Base-by-base conservation (phyloP, 1,139 yeast species). In the Geotrichum aggregatum region DNA sequence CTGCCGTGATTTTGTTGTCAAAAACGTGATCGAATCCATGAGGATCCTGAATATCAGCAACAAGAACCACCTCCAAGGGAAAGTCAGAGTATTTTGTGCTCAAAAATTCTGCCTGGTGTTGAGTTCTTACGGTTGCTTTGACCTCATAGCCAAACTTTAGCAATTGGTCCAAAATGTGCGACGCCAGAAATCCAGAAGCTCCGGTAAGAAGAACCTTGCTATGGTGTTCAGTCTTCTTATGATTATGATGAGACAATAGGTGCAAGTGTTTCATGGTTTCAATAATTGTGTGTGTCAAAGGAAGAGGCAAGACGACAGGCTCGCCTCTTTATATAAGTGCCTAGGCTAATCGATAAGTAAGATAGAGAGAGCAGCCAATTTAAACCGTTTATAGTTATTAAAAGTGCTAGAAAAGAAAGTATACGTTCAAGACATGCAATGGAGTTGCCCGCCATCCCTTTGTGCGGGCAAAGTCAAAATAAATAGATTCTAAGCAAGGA, bases 131-230 rank as follows among this genome's bases (percentile, higher is more conserved):
- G 2, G 83, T 73, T 11, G 84, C 85, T 24, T 80, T 67, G n/a
- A 82, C 84, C 1, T 63, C 63, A 64, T 76, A 79, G 24, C 74
- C 76, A 46, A 61, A 58, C 48, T 62, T 58, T 18, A 68, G 59
- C 30, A 69, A 65, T 26, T 55, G 60, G 34, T 66, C 54, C 33
- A 72, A 69, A 18, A 77, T 70, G 59, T 79, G 80, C 54, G 76
- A 75, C 30, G 82, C 83, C 55, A 80, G 77, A 60, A 76, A 80
- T 6, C 84, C 84, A 26, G 80, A 72, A 11, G 82, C 82, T 5
- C 84, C 85, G 4, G 83, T 75, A 24, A 80, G 72, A 33, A 79
- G 71, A 33, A 77, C 76, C 52, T 56, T 59, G 14, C 7, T 10
- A 38, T 40, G 44, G 33, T 24, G 44, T 21, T 35, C 39, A 10